These are phyloP conservation scores for Candida mattraensis DNA, from an alignment of 805 yeast species.

Conservation along the genomic window DNA sequence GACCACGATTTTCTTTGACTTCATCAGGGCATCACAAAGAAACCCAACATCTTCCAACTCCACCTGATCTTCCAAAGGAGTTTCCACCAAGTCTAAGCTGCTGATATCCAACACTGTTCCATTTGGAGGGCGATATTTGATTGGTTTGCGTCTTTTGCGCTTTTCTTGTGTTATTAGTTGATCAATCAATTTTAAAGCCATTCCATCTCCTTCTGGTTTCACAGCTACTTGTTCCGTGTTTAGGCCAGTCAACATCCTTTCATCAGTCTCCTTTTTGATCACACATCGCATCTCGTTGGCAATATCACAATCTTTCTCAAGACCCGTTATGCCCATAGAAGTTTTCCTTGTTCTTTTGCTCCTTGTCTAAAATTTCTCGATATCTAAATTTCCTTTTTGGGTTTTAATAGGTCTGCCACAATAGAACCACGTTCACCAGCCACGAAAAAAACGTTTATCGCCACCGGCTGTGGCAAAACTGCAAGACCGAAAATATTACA, in stretches of 20 bases:
- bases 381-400: conserved; percentile 13
- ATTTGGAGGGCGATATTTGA: conserved; percentile 45
- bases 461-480: background rate
- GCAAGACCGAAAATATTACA: too few relatives aligned
- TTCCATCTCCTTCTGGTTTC: too few relatives aligned
- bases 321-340: too few relatives aligned
- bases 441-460: too few relatives aligned
- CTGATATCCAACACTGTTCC: conserved; percentile 45
- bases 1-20: conserved; percentile 60
- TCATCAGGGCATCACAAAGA: conserved; percentile 49
- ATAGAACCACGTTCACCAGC: background rate
- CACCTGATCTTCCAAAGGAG: conserved; percentile 34
- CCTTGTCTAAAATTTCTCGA: conserved; percentile 5
- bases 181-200: too few relatives aligned
- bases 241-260: background rate
- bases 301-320: too few relatives aligned
- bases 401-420: conserved; percentile 7
- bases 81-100: conserved; percentile 23
- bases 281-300: too few relatives aligned
- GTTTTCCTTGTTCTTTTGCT: background rate
- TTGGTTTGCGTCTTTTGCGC: conserved; percentile 42
- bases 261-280: too few relatives aligned
- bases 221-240: conserved; percentile 1
- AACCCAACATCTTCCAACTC: conserved; percentile 46
- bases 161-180: too few relatives aligned